Evolutionary conservation across 768 basidiomycete species (phyloP), one percentile per base, ranked within the genome.

Genomic region (Lentinus tigrinus): DNA sequence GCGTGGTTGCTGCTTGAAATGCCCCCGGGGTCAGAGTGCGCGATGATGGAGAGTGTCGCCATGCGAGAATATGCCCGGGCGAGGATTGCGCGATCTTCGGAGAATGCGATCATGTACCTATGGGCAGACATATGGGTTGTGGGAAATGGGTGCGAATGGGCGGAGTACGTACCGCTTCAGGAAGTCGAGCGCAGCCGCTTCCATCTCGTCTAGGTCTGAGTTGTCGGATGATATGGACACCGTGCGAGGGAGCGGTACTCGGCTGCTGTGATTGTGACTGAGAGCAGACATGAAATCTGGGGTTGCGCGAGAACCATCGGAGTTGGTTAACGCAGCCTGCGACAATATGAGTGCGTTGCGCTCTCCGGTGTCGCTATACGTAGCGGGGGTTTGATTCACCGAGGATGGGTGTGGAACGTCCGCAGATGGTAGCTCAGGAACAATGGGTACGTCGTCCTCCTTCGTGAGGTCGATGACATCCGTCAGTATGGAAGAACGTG

Each of bases 41-140:
- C 24, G n/a, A 52, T 62, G n/a, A 61, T 31, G 17, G 69, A 70
- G 47, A 70, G 65, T 4, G 57, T 64, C 5, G 67, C 69, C 11
- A 42, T 19, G 31, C 48, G 65, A 0, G 65, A 63, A 55, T 70
- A 70, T 13, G 67, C 67, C 27, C 51, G 38, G 4, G 61, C 67
- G 4, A 70, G 60, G 10, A 48, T 49, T 1, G 63, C 47, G 48
- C 67, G 67, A 47, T 70, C 64, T 21, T 19, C 19, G 27, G 59
- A 54, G 56, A 66, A 68, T 3, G 56, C 47, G 28, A 9, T 10
- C 38, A 67, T 52, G 52, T 62, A 70, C 17, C 67, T 70, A 47
- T 9, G 42, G 16, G 26, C 16, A 54, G 3, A 47, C 26, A 38
- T 48, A 11, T 53, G 13, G 19, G 31, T 31, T 13, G 8, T 14